Conservation (phyloP, 163 green algal genomes). For the Scenedesmus sp. region DNA sequence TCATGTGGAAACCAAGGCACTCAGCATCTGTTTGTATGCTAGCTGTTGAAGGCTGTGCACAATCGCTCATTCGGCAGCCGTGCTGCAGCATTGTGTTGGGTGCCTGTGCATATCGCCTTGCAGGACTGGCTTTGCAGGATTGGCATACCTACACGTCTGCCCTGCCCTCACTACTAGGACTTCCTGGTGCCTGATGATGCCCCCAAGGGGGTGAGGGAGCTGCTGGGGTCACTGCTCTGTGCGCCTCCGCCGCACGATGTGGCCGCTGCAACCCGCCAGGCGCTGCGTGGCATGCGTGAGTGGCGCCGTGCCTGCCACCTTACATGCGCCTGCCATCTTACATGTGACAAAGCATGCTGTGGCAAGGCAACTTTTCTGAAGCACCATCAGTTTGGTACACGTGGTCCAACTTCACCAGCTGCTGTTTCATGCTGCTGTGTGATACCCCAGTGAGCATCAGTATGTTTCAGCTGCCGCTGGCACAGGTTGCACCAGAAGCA, state of each 20-base stretch:
- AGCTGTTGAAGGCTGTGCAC: too few relatives aligned
- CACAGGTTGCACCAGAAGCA: not conserved
- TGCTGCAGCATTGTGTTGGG: too few relatives aligned
- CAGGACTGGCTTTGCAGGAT: too few relatives aligned
- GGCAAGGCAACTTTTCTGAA: too few relatives aligned
- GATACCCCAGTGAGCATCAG: too few relatives aligned
- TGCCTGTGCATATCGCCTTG: too few relatives aligned
- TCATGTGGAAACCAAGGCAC: too few relatives aligned
- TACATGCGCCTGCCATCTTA: not conserved
- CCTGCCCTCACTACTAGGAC: not conserved
- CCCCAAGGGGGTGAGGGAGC: not conserved
- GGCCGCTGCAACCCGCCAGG: conserved; percentile 15
- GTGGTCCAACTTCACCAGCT: not conserved
- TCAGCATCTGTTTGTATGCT: too few relatives aligned
- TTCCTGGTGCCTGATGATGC: conserved; percentile 4
- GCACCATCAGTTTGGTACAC: too few relatives aligned
- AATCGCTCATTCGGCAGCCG: too few relatives aligned
- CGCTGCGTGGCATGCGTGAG: conserved; percentile 7
- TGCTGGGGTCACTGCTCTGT: not conserved
- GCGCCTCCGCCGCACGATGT: conserved; percentile 18
- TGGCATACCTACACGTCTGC: too few relatives aligned
- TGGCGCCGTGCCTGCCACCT: too few relatives aligned
- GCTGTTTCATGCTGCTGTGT: not conserved
- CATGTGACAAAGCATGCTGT: not conserved
- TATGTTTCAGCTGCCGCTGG: not conserved